Evolutionary conservation across 2,329 filamentous ascomycete species (phyloP).

Genomic region (Claviceps quebecensis): DNA sequence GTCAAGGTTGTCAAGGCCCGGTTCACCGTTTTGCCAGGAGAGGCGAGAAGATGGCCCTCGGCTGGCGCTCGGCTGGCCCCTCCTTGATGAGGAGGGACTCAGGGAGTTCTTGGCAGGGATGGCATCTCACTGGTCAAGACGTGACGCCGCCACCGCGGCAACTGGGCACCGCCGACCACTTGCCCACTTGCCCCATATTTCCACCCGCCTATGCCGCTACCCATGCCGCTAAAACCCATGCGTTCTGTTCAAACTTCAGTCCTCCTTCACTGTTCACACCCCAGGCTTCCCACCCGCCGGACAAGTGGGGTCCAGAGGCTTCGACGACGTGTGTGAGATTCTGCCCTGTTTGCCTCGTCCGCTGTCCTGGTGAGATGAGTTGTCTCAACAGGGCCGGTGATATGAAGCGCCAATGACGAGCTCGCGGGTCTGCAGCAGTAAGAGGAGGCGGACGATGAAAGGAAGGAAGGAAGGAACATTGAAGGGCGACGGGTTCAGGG

Average conservation of each 20-base stretch:
- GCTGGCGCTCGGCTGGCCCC: no score
- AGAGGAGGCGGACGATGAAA: neutral
- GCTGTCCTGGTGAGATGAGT: neutral
- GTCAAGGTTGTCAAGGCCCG: neutral
- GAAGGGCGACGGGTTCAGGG: neutral
- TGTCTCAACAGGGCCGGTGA: slow-evolving; percentile 1
- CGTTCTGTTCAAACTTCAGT: neutral
- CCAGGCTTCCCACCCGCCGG: no score
- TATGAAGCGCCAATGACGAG: neutral
- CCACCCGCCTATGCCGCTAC: neutral
- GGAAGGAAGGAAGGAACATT: neutral
- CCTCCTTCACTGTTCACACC: neutral
- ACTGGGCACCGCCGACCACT: slow-evolving; percentile 1
- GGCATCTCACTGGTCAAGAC: slow-evolving; percentile 6
- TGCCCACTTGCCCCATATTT: neutral
- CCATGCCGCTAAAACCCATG: neutral
- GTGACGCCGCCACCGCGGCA: slow-evolving; percentile 8
- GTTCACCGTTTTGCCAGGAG: neutral
- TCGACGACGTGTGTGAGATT: neutral
- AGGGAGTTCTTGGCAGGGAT: slow-evolving; percentile 5
- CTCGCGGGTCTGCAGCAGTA: neutral
- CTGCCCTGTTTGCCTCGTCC: neutral
- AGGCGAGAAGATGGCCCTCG: no score
- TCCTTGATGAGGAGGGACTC: neutral
- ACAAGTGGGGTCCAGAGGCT: no score